Base-by-base conservation (phyloP, 306 rosid species). In the Castanospermum australe region DNA sequence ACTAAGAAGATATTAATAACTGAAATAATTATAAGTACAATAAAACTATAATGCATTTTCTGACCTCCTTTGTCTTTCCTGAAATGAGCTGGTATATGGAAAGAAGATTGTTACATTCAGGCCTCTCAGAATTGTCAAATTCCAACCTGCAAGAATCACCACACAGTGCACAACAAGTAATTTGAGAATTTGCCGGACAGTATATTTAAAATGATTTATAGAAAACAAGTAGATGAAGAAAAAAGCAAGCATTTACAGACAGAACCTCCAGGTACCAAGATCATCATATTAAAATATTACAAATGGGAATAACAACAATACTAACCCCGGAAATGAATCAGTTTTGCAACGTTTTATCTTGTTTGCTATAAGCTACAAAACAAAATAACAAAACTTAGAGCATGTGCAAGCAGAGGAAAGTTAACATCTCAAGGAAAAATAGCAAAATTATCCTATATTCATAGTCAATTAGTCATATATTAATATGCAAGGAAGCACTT, bases 301-400 rank as follows among this genome's bases (percentile, higher is more conserved):
- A 76, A 83, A 71, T 38, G 66, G 71, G 69, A 68, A 68, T 65
- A 64, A 60, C 41, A 73, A 76, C 48, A 82, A 50, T 57, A 82
- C 88, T 87, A 78, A 94, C 99, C 97, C 86, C 15, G 92, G 71
- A 85, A 91, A 86, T 35, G 99, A 84, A 85, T 95, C 99, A 9
- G 98, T 95, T 85, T 95, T 95, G 93, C 99, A 95, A 66, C 98
- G 97, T 74, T 95, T 95, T 82, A 95, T 93, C 90, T 95, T 95
- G 97, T 85, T 93, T 67, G 81, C 88, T 86, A 95, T 90, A 67
- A 88, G 89, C 99, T 95, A 75, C 86, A 82, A 81, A 81, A 84
- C 52, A 89, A 76, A 67, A 55, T 24, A 71, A 64, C 62, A 65
- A 70, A 77, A 81, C 50, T 82, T 69, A 77, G 81, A 75, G 65